phyloP scores from a whole-genome alignment of 495 filamentous ascomycete species.

The Penicillium goetzii region DNA sequence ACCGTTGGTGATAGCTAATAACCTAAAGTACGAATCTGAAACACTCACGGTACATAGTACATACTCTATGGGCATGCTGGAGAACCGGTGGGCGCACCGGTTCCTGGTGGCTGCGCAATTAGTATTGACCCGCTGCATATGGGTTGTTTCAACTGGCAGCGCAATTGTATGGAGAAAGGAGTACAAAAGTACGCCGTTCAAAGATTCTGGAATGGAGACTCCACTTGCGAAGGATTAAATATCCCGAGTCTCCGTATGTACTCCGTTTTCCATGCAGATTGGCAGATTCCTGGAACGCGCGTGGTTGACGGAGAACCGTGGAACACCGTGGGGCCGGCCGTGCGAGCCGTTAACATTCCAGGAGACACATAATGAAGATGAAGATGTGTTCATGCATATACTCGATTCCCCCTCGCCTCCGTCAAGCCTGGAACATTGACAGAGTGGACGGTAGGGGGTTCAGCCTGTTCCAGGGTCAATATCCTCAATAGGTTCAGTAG shows the following conservation, averaged over 20 bases:
- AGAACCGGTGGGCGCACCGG: background rate
- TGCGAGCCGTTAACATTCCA: conserved; percentile 4
- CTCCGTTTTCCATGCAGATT: background rate
- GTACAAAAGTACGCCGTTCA: background rate
- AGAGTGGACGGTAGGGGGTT: background rate
- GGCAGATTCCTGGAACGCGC: conserved; percentile 1
- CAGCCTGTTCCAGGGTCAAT: background rate
- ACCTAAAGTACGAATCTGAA: conserved; percentile 12
- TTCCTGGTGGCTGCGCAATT: conserved; percentile 3
- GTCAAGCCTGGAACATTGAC: background rate
- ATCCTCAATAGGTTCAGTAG: background rate
- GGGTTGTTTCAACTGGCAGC: conserved; percentile 3
- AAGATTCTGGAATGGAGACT: background rate
- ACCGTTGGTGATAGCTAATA: conserved; percentile 1
- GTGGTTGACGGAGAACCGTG: conserved; percentile 6
- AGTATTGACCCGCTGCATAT: background rate
- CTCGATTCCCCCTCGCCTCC: background rate
- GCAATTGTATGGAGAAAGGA: background rate
- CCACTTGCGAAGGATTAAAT: background rate
- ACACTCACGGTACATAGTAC: background rate
- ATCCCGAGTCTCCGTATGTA: background rate
- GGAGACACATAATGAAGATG: background rate
- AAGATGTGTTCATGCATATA: background rate
- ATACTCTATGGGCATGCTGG: background rate
- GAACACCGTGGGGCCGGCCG: background rate